phyloP scores from a whole-genome alignment of 2,329 filamentous ascomycete genomes.

The Apiospora koreana region DNA sequence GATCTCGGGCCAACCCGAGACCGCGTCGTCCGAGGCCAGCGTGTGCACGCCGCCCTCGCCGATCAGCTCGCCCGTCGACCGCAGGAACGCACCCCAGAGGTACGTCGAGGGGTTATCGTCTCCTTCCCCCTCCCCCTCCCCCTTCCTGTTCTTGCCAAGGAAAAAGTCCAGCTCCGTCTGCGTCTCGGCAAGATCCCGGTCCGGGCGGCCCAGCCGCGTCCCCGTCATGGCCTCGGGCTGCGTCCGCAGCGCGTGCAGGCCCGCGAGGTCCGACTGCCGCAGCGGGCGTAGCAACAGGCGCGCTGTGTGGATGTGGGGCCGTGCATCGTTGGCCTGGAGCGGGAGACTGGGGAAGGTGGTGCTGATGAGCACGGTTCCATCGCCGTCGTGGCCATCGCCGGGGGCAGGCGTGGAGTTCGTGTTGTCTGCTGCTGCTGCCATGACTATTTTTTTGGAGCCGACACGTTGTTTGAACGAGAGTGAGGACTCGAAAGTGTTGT shows the following conservation, averaged over 20 bases:
- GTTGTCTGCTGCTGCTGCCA: neutral
- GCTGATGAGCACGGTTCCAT: slow-evolving; percentile 16
- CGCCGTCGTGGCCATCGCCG: neutral
- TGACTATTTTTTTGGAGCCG: neutral
- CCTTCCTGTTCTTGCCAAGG: neutral
- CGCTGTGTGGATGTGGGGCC: slow-evolving; percentile 23
- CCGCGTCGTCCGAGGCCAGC: neutral
- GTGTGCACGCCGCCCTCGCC: slow-evolving; percentile 36
- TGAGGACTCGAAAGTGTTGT: too few species aligned
- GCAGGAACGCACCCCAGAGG: slow-evolving; percentile 28
- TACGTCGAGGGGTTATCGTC: slow-evolving; percentile 11
- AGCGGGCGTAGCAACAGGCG: slow-evolving; percentile 28
- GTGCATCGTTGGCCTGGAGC: slow-evolving; percentile 21
- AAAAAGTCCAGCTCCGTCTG: slow-evolving; percentile 19
- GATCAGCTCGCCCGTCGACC: slow-evolving; percentile 42
- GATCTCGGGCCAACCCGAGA: slow-evolving; percentile 14
- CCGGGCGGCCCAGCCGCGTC: slow-evolving; percentile 22
- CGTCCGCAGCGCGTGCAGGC: slow-evolving; percentile 22
- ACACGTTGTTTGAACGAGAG: neutral
- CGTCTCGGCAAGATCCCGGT: slow-evolving; percentile 24
- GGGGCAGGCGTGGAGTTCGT: neutral
- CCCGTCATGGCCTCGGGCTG: slow-evolving; percentile 27
- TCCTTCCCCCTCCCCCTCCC: too few species aligned
- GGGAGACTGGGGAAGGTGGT: slow-evolving; percentile 27
- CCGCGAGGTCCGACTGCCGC: slow-evolving; percentile 21